These are phyloP conservation scores for Tetradesmus lagerheimii DNA, from an alignment of 139 green algal genomes.

Conservation along the genomic window DNA sequence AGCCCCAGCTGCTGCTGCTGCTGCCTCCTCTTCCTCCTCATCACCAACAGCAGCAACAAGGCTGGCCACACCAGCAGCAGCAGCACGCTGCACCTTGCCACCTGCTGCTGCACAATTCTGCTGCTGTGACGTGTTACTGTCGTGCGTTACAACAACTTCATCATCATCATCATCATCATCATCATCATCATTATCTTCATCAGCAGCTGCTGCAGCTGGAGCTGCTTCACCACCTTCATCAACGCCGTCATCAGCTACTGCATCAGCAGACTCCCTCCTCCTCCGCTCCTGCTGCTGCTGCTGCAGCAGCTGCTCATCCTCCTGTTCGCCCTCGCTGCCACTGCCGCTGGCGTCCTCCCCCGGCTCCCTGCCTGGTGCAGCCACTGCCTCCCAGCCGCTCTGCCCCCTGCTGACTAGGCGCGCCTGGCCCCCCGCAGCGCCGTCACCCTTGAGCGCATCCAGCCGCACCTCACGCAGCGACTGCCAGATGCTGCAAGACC, in stretches of 20 bases:
- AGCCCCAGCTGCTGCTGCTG: constrained; percentile 27
- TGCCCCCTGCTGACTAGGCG: background rate
- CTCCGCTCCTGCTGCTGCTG: background rate
- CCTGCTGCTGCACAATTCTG: constrained; percentile 7
- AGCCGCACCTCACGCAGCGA: constrained; percentile 29
- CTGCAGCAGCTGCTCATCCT: background rate
- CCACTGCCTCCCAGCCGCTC: background rate
- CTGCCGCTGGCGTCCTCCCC: background rate
- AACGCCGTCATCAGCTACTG: background rate
- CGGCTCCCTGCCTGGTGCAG: background rate
- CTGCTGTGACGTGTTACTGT: background rate
- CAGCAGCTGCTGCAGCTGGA: background rate
- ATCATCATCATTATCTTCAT: background rate
- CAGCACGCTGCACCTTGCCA: too few species aligned
- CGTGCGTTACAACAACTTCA: constrained; percentile 1
- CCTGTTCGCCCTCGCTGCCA: background rate
- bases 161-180: background rate
- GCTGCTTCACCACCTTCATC: background rate
- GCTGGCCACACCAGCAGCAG: background rate
- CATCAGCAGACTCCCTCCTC: background rate
- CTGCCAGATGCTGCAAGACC: constrained; percentile 17
- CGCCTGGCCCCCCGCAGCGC: background rate
- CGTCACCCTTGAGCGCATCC: background rate
- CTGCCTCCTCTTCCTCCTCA: constrained; percentile 9
- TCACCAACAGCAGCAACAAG: background rate